phyloP scores from a whole-genome alignment of 2,329 filamentous ascomycete genomes.

The Monascus ruber region DNA sequence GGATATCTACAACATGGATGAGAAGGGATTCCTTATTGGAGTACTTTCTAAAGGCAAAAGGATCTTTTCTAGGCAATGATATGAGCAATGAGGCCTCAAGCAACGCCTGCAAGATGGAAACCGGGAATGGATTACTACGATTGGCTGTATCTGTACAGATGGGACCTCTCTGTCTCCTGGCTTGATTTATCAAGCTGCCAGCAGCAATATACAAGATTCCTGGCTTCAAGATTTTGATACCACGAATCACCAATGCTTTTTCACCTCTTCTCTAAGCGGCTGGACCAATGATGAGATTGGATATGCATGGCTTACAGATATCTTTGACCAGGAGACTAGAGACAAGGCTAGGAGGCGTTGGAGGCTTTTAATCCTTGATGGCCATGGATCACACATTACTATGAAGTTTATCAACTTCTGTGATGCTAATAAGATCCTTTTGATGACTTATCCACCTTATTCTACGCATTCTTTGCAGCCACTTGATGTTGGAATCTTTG shows the following conservation, averaged over 20 bases:
- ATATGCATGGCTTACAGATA: slow-evolving; percentile 1
- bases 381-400: slow-evolving; percentile 4
- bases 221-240: slow-evolving; percentile 8
- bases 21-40: background rate
- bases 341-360: slow-evolving; percentile 1
- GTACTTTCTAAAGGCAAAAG: slow-evolving; percentile 1
- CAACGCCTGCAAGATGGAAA: slow-evolving; percentile 9
- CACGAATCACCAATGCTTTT: slow-evolving; percentile 3
- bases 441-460: slow-evolving; percentile 1
- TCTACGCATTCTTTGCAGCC: slow-evolving; percentile 2
- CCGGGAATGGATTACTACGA: slow-evolving; percentile 10
- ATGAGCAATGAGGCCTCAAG: slow-evolving; percentile 2
- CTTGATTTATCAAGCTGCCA: no score
- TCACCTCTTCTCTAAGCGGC: slow-evolving; percentile 6
- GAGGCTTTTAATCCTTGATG: slow-evolving; percentile 3
- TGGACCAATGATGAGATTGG: background rate
- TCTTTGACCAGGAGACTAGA: slow-evolving; percentile 3
- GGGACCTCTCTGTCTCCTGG: background rate
- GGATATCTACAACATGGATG: background rate
- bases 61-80: slow-evolving; percentile 6
- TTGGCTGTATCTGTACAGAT: slow-evolving; percentile 10
- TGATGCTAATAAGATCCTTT: slow-evolving; percentile 2
- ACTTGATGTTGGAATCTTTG: slow-evolving; percentile 4
- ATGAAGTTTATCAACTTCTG: slow-evolving; percentile 4
- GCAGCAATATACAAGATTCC: slow-evolving; percentile 5